Percentiles rank a stretch among this genome's conserved stretches.
These are phyloP conservation scores for Glomus cerebriforme DNA, from an alignment of 192 early-diverging fungal genomes.

Conservation along the genomic window DNA sequence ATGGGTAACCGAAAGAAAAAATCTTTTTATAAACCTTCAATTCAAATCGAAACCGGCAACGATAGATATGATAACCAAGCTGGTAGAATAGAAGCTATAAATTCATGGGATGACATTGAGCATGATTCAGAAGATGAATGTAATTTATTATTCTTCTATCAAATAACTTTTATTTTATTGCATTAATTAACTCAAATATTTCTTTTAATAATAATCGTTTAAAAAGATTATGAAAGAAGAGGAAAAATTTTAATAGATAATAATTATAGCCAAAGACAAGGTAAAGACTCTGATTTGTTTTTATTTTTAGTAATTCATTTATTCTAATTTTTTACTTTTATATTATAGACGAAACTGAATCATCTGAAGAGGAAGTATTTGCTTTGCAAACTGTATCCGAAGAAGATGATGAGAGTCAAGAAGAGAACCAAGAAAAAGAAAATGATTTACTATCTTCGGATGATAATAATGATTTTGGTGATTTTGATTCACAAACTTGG, in stretches of 20 bases:
- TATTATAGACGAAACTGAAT: conserved; percentile 49
- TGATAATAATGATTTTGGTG: conserved; percentile 40
- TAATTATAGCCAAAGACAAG: conserved; percentile 36
- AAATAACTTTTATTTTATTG: too few relatives aligned
- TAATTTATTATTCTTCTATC: conserved; percentile 37
- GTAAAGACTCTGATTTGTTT: conserved; percentile 19
- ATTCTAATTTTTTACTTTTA: not conserved
- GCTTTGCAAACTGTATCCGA: conserved; percentile 58
- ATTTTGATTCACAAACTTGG: conserved; percentile 65
- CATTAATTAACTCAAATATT: too few relatives aligned
- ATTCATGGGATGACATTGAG: conserved; percentile 73
- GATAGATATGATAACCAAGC: not conserved
- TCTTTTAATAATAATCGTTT: not conserved
- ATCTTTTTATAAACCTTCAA: not conserved
- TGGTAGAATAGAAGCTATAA: conserved; percentile 57
- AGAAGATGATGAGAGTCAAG: conserved; percentile 50
- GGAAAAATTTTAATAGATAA: conserved; percentile 57
- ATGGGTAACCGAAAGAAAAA: not conserved
- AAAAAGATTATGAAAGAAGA: conserved; percentile 45
- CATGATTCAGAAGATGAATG: conserved; percentile 78
- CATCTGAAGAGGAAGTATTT: conserved; percentile 80
- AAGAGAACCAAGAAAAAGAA: conserved; percentile 33
- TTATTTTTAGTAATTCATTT: not conserved
- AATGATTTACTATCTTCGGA: conserved; percentile 37
- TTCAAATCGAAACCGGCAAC: not conserved